Percentiles rank a stretch among this genome's conserved stretches.
Conservation (phyloP, 805 yeast species). For the Metschnikowia corniflorae region DNA sequence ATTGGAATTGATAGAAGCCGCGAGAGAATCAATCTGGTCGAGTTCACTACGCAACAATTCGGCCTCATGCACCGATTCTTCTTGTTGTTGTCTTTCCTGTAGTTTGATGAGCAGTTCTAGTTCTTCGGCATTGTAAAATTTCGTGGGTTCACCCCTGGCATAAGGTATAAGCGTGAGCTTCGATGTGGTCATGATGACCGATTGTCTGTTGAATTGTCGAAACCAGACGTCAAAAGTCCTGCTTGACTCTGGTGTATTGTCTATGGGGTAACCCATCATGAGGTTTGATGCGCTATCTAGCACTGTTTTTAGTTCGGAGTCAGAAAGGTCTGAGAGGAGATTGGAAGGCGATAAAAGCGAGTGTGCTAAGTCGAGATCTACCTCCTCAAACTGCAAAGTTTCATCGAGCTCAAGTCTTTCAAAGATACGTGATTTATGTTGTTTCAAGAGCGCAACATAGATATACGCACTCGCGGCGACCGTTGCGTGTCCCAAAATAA, state of each 20-base stretch:
- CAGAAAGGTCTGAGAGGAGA: constrained; percentile 27
- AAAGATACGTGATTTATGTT: constrained; percentile 44
- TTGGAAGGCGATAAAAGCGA: constrained; percentile 30
- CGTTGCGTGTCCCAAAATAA: constrained; percentile 53
- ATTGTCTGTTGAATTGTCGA: constrained; percentile 27
- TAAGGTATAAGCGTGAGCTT: not conserved
- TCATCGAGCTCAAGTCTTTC: constrained; percentile 15
- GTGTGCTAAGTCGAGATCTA: constrained; percentile 36
- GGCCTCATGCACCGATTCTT: constrained; percentile 25
- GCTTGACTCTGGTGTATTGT: constrained; percentile 17
- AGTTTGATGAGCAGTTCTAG: constrained; percentile 15
- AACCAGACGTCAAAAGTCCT: constrained; percentile 34
- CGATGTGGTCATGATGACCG: constrained; percentile 37
- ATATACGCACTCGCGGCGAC: constrained; percentile 55
- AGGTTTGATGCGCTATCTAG: constrained; percentile 25
- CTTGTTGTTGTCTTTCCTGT: constrained; percentile 34
- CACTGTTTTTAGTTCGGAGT: constrained; percentile 25
- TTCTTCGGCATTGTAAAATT: not conserved
- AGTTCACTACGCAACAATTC: constrained; percentile 22
- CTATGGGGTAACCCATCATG: constrained; percentile 24
- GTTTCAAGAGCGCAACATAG: constrained; percentile 53
- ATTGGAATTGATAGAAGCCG: constrained; percentile 15
- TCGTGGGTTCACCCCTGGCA: not conserved
- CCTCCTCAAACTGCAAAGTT: constrained; percentile 10
- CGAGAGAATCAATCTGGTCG: constrained; percentile 24